A percentile compares a stretch with the other conserved stretches of the same genome.
phyloP scores from a whole-genome alignment of 225 moss, liverwort and hornwort genomes.

The Antitrichia curtipendula region DNA sequence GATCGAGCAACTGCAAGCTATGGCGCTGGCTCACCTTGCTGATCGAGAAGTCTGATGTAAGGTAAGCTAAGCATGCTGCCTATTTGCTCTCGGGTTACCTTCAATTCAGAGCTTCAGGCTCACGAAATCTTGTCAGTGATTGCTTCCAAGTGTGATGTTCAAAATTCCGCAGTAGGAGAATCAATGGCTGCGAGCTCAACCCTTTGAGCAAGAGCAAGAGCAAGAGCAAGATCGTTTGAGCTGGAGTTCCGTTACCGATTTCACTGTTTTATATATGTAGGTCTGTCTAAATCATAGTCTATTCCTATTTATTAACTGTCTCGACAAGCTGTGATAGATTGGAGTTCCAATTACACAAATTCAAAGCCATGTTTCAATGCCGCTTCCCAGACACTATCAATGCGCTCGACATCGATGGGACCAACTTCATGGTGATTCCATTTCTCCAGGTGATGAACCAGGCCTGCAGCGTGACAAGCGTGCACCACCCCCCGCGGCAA shows the following conservation, averaged over 20 bases:
- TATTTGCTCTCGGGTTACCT: neutral
- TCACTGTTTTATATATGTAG: neutral
- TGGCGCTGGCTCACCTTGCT: constrained; percentile 34
- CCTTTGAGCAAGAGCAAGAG: constrained; percentile 17
- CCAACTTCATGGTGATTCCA: constrained; percentile 56
- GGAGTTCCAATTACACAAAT: neutral
- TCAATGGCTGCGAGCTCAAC: constrained; percentile 22
- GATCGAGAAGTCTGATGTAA: constrained; percentile 21
- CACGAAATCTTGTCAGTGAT: constrained; percentile 32
- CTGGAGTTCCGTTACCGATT: neutral
- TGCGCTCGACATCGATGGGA: neutral
- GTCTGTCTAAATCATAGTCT: neutral
- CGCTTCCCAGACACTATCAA: constrained; percentile 26
- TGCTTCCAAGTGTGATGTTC: constrained; percentile 1
- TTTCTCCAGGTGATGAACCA: constrained; percentile 34
- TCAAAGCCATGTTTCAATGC: constrained; percentile 41
- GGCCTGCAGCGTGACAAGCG: constrained; percentile 39
- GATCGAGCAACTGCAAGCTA: constrained; percentile 35
- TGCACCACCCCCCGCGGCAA: constrained; percentile 30
- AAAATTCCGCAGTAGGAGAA: neutral
- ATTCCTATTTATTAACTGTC: neutral
- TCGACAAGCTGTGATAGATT: neutral
- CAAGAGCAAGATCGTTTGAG: neutral
- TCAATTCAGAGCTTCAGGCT: constrained; percentile 26
- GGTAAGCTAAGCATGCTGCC: neutral